phyloP scores from a whole-genome alignment of 1,139 yeast species.

The Citeromyces hawaiiensis region DNA sequence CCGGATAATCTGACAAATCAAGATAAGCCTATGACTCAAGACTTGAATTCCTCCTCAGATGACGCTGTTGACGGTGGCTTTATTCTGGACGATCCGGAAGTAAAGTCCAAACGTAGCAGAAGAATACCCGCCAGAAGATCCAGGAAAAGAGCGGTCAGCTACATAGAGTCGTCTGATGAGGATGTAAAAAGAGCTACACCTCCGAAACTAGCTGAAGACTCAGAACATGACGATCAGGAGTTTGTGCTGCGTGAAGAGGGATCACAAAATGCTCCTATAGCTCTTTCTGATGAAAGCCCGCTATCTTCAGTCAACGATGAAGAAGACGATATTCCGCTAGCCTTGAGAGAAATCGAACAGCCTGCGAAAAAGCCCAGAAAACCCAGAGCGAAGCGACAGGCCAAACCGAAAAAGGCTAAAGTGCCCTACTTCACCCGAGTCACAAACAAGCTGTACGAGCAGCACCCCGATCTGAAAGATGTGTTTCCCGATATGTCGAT shows the following conservation, averaged over 20 bases:
- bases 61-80: constrained; percentile 25
- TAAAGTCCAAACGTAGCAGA: constrained; percentile 7
- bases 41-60: constrained; percentile 1
- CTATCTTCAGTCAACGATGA: constrained; percentile 5
- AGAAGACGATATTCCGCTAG: constrained; percentile 11
- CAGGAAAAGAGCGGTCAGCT: constrained; percentile 4
- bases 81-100: constrained; percentile 23
- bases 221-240: constrained; percentile 4
- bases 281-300: constrained; percentile 4
- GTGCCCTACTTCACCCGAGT: constrained; percentile 54
- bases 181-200: constrained; percentile 2
- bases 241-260: constrained; percentile 8
- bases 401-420: constrained; percentile 36
- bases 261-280: constrained; percentile 2
- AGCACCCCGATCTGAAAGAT: constrained; percentile 65
- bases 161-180: constrained; percentile 5
- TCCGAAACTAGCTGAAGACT: constrained; percentile 14
- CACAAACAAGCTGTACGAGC: constrained; percentile 50
- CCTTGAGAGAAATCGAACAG: constrained; percentile 8
- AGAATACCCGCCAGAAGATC: background rate
- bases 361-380: constrained; percentile 8
- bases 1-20: background rate
- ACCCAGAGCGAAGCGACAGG: constrained; percentile 13
- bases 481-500: constrained; percentile 56
- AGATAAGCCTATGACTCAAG: constrained; percentile 1